Conservation (phyloP, 2,329 filamentous ascomycete species). For the Phyllosticta capitalensis region DNA sequence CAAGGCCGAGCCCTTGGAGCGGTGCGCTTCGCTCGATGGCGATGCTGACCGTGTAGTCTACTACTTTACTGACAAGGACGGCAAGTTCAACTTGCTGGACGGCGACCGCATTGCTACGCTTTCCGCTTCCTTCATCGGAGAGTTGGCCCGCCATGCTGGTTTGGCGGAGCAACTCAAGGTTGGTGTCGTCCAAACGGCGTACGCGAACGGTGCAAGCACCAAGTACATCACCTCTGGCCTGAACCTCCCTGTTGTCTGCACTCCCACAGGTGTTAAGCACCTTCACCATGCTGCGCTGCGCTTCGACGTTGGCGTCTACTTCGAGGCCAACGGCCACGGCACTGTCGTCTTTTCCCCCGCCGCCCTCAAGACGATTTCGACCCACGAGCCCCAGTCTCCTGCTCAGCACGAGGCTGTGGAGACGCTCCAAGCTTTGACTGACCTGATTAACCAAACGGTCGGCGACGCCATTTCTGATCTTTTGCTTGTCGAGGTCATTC, state of each 20-base stretch:
- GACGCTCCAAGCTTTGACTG: slow-evolving; percentile 69
- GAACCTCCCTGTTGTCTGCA: slow-evolving; percentile 83
- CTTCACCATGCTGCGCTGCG: slow-evolving; percentile 93
- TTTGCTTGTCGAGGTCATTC: slow-evolving; percentile 89
- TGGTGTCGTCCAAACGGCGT: slow-evolving; percentile 93
- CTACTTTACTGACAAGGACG: slow-evolving; percentile 79
- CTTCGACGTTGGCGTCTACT: slow-evolving; percentile 95
- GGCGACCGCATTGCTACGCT: slow-evolving; percentile 95
- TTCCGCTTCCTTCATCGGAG: slow-evolving; percentile 84
- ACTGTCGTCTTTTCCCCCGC: slow-evolving; percentile 89
- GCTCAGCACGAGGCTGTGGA: slow-evolving; percentile 85
- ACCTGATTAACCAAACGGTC: slow-evolving; percentile 96
- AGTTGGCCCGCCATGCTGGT: slow-evolving; percentile 71
- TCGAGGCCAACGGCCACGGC: slow-evolving; percentile 96
- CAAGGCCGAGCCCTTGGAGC: slow-evolving; percentile 63
- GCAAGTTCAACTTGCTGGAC: slow-evolving; percentile 83
- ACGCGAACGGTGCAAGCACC: slow-evolving; percentile 92
- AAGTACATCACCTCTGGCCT: slow-evolving; percentile 83
- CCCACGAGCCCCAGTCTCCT: slow-evolving; percentile 76
- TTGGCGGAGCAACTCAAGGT: slow-evolving; percentile 75
- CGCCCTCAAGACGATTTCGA: slow-evolving; percentile 68
- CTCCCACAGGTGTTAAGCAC: slow-evolving; percentile 92
- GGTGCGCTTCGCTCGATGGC: slow-evolving; percentile 86
- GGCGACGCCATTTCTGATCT: slow-evolving; percentile 94
- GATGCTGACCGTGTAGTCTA: slow-evolving; percentile 94